These are phyloP conservation scores for Plasmodium gonderi DNA, from an alignment of 169 alveolate species.

Conservation along the genomic window DNA sequence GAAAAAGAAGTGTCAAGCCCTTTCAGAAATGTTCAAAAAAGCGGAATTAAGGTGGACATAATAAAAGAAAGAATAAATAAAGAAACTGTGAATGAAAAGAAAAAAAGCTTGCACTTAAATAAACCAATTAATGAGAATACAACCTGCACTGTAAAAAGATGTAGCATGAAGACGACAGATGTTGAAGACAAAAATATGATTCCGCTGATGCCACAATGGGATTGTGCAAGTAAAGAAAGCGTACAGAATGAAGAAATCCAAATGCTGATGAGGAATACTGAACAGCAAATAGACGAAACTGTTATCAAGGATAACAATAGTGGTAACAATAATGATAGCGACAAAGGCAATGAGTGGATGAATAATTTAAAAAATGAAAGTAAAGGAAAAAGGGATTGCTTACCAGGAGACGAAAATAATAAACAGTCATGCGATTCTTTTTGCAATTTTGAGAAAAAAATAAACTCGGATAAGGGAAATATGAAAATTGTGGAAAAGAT, in stretches of 20 bases:
- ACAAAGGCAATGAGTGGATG: not conserved
- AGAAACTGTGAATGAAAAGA: not conserved
- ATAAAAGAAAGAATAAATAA: conserved; percentile 3
- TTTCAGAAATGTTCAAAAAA: not conserved
- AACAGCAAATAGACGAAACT: not conserved
- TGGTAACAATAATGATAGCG: not conserved
- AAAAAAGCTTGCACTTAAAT: not conserved
- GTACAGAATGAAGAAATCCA: not conserved
- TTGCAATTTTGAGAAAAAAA: not conserved
- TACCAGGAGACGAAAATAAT: not conserved
- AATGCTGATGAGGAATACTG: not conserved
- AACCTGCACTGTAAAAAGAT: not conserved
- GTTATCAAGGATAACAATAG: not conserved
- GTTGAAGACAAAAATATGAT: not conserved
- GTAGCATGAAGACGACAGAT: not conserved
- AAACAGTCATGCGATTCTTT: not conserved
- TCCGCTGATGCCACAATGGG: not conserved
- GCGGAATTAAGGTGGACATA: not conserved
- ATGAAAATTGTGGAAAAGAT: not conserved
- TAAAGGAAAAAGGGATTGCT: not conserved
- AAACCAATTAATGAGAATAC: not conserved
- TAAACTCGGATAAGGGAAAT: not conserved
- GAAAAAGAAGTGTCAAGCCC: not conserved
- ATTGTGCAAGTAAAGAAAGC: not conserved
- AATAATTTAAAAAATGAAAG: not conserved